Evolutionary conservation across 1,284 basidiomycete species (phyloP), one percentile per base, ranked within the genome.

Genomic region (Cutaneotrichosporon cutaneum): DNA sequence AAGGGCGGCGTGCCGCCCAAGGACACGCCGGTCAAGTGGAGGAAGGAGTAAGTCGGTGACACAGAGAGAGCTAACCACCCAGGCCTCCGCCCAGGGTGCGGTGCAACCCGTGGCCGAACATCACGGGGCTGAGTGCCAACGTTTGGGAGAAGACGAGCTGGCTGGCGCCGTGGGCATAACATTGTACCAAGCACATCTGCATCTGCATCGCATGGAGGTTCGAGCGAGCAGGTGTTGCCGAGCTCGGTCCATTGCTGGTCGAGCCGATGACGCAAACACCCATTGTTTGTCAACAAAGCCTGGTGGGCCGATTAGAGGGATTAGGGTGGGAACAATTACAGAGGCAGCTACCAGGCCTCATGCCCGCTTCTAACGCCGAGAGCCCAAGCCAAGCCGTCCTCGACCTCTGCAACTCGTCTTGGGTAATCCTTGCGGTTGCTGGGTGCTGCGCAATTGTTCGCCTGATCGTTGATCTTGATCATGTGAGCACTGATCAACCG

Each of bases 71-170:
- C n/a, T n/a, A n/a, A n/a, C n/a, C n/a, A n/a, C 9, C 32, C 64
- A 80, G 77, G 27, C 77, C 80, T 0, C 79, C 80, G 0, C 47
- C 60, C 6, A 72, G 72, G 59, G 72, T 81, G 10, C 64, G 78
- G 18, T 81, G 80, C 63, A 74, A 80, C 64, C 72, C 79, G 9
- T 81, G 80, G 80, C 80, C 80, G 1, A 78, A 81, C 47, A 63
- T 56, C n/a, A 69, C 73, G 47, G 79, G 79, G 0, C 61, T 78
- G 26, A 65, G 64, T 27, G 75, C 71, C n/a, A 81, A 81, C 58
- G 77, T 81, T 3, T 81, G 80, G 80, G 73, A 75, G 62, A 69
- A 61, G 36, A 78, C 71, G 26, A 27, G 16, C 2, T 51, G 48
- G 48, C 48, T 51, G 11, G 26, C 48, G 14, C 48, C 48, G 6